Conservation (phyloP, 305 asterid genomes). For the Fraxinus latifolia region DNA sequence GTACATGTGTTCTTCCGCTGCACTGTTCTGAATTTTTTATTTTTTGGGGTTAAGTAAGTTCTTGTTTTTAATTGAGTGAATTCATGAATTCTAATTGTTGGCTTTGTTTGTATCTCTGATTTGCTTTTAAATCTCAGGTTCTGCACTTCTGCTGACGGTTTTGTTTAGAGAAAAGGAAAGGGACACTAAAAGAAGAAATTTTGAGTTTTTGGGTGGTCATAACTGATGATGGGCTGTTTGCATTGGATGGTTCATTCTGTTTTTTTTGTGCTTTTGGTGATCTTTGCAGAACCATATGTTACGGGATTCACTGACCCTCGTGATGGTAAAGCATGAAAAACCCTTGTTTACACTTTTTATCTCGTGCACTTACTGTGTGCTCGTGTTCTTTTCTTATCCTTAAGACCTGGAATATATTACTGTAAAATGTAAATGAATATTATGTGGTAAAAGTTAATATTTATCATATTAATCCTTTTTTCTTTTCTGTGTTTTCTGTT, state of each 20-base stretch:
- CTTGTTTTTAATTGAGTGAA: conserved; percentile 8
- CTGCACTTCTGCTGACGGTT: conserved; percentile 22
- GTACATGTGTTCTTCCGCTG: neutral
- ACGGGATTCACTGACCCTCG: conserved; percentile 73
- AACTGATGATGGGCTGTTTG: conserved; percentile 42
- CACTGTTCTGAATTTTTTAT: neutral
- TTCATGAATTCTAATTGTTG: conserved; percentile 14
- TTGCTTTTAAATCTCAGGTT: conserved; percentile 13
- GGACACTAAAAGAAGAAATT: conserved; percentile 15
- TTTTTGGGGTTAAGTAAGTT: neutral
- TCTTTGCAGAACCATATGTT: conserved; percentile 37
- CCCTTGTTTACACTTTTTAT: neutral
- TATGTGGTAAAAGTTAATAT: neutral
- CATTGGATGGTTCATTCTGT: conserved; percentile 32
- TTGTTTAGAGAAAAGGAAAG: conserved; percentile 20
- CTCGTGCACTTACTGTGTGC: neutral
- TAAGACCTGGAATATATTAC: conserved; percentile 3
- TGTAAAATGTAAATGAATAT: neutral
- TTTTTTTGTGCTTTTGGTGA: conserved; percentile 37
- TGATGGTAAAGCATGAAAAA: conserved; percentile 53
- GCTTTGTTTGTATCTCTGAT: conserved; percentile 3
- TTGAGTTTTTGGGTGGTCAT: conserved; percentile 30
- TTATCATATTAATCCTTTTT: neutral
- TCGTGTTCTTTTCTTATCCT: neutral
- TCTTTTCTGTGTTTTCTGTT: conserved; percentile 24